These are phyloP conservation scores for Ceratobasidium sp. DNA, from an alignment of 1,284 basidiomycete species.

Conservation along the genomic window DNA sequence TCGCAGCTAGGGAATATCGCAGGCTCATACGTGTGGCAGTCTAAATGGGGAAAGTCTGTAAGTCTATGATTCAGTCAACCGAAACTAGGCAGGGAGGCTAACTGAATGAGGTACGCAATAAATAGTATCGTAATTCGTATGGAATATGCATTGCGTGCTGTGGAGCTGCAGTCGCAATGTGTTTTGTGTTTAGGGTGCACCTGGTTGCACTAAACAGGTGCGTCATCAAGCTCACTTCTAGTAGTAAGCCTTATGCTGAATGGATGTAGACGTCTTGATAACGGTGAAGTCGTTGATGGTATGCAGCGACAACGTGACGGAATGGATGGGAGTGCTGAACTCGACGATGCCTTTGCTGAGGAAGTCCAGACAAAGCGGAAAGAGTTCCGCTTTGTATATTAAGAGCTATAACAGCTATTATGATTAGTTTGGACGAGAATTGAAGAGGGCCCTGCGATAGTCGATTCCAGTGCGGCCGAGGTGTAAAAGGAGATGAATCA, in stretches of 20 bases:
- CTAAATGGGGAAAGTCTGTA: conserved; percentile 61
- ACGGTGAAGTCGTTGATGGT: conserved; percentile 40
- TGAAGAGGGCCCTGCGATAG: too few species aligned
- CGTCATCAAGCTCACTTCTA: conserved; percentile 62
- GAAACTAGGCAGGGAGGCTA: too few species aligned
- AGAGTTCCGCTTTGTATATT: conserved; percentile 60
- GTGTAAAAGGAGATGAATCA: too few species aligned
- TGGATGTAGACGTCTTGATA: conserved; percentile 26
- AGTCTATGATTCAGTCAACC: too few species aligned
- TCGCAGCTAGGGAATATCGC: conserved; percentile 81
- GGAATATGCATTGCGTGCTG: conserved; percentile 67
- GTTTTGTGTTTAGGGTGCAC: conserved; percentile 67
- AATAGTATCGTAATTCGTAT: conserved; percentile 63
- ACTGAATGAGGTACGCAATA: too few species aligned
- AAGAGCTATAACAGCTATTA: too few species aligned
- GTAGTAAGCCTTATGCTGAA: conserved; percentile 52
- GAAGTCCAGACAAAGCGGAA: conserved; percentile 52
- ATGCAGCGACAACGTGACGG: conserved; percentile 43
- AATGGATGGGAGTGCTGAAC: conserved; percentile 46
- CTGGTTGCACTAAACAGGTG: conserved; percentile 66
- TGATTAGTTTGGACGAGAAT: too few species aligned
- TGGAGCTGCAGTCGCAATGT: conserved; percentile 64
- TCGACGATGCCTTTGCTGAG: conserved; percentile 49
- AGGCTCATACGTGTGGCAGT: conserved; percentile 76
- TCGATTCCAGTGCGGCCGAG: too few species aligned